phyloP scores from a whole-genome alignment of 1,284 basidiomycete genomes.

The Cryptococcus amylolentus region DNA sequence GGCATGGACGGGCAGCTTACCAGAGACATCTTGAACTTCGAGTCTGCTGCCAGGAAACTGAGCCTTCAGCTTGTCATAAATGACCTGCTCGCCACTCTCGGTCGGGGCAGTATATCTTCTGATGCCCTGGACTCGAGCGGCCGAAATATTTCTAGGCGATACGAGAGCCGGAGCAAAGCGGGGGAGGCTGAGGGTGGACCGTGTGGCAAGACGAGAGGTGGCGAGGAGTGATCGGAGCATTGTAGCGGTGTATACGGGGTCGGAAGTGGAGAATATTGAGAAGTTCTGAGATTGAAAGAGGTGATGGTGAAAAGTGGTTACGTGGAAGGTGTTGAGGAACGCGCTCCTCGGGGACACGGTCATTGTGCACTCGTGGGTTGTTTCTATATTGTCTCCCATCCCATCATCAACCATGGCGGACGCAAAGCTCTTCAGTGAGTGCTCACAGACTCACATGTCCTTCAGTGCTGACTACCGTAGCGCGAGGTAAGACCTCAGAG shows the following conservation, averaged over 20 bases:
- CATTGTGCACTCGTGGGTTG: not conserved
- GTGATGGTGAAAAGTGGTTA: not conserved
- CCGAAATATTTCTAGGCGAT: not conserved
- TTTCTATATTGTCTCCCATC: not conserved
- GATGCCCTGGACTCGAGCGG: not conserved
- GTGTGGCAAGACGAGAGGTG: not conserved
- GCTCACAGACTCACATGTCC: not conserved
- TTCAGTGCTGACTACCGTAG: conserved; percentile 16
- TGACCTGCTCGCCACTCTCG: conserved; percentile 64
- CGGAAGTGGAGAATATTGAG: too few relatives aligned
- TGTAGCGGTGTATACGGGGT: too few relatives aligned
- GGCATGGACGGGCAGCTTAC: conserved; percentile 52
- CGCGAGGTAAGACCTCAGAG: conserved; percentile 88
- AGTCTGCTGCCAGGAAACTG: conserved; percentile 72
- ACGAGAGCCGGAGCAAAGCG: not conserved
- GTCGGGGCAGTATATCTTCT: conserved; percentile 13
- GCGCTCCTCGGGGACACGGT: not conserved
- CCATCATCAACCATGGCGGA: conserved; percentile 40
- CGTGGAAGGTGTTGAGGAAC: conserved; percentile 2
- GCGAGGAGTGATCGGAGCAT: not conserved
- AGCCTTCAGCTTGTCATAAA: conserved; percentile 67
- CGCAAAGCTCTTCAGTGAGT: conserved; percentile 50
- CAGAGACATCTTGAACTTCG: conserved; percentile 83
- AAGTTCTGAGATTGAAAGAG: too few relatives aligned
- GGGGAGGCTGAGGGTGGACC: not conserved